Conservation (phyloP, 1,139 yeast species). For the Pichia sp. region DNA sequence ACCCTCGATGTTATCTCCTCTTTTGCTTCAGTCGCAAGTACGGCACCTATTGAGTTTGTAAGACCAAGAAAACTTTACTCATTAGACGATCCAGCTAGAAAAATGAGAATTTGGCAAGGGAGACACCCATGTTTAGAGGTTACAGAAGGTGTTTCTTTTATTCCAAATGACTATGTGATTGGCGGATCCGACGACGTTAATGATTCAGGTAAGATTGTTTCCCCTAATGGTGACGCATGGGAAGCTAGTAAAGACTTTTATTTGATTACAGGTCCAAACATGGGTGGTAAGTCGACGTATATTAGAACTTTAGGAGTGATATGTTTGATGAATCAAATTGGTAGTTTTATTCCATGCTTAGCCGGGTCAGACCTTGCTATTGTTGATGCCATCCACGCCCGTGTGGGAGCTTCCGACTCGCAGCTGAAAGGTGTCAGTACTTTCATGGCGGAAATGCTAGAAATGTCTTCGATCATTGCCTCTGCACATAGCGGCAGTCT, state of each 20-base stretch:
- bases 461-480: slow-evolving; percentile 84
- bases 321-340: slow-evolving; percentile 84
- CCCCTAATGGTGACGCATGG: slow-evolving; percentile 38
- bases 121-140: slow-evolving; percentile 93
- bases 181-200: neutral
- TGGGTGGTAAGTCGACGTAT: slow-evolving; percentile 98
- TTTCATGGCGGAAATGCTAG: slow-evolving; percentile 97
- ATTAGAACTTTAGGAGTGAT: slow-evolving; percentile 89
- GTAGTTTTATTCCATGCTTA: slow-evolving; percentile 79
- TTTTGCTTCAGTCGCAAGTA: slow-evolving; percentile 79
- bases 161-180: slow-evolving; percentile 45
- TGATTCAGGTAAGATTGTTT: neutral
- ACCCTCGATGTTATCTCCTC: slow-evolving; percentile 76
- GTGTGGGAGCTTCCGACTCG: slow-evolving; percentile 99
- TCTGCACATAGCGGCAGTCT: slow-evolving; percentile 79
- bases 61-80: slow-evolving; percentile 54
- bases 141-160: slow-evolving; percentile 81
- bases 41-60: slow-evolving; percentile 76
- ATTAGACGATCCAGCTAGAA: slow-evolving; percentile 38
- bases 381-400: slow-evolving; percentile 85
- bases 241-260: slow-evolving; percentile 48
- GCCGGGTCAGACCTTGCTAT: slow-evolving; percentile 63
- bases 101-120: slow-evolving; percentile 55
- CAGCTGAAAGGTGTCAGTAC: slow-evolving; percentile 95
- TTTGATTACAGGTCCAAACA: slow-evolving; percentile 93